Evolutionary conservation across 441 rosid genomes (phyloP), one percentile per base, ranked within the genome.

Genomic region (Bruguiera hainesii): DNA sequence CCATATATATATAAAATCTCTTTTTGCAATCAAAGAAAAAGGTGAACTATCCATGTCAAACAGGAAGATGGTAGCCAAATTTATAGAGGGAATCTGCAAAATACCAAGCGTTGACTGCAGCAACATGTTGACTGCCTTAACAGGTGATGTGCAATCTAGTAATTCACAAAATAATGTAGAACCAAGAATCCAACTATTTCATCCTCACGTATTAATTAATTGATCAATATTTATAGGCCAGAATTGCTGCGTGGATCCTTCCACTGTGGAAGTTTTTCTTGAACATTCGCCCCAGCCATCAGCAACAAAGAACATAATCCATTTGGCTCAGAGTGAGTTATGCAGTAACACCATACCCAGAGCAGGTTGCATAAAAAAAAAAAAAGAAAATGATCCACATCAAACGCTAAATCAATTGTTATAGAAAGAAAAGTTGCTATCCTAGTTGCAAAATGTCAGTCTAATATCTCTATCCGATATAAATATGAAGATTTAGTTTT

Each of bases 221-320:
- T 46, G 9, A 5, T 2, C 25, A 19, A 8, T 21, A 50, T n/a
- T 33, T 50, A 4, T 60, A 87, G 89, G 92, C 30, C 73, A 73
- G 30, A 85, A 83, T 71, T 87, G 92, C 77, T 83, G 89, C 76
- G 71, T 87, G 48, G 78, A 83, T 56, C 56, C 85, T 60, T 76
- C 78, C 37, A 56, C 72, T 25, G 66, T 82, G 8, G 66, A 75
- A 9, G 56, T 70, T 7, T 78, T 82, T 53, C 79, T 83, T 5
- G 77, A 82, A 8, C 80, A 85, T 58, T 85, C 79, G 39, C 89
- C 87, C 50, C 93, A 81, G 62, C 63, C 93, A 31, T 76, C 87
- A 13, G 60, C 82, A 5, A 81, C 79, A 6, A 87, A 79, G 80
- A 85, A 83, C 81, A 75, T 85, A 80, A 67, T 87, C 75, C 93